phyloP scores from a whole-genome alignment of 306 rosid genomes.

The Lithocarpus polystachyus region DNA sequence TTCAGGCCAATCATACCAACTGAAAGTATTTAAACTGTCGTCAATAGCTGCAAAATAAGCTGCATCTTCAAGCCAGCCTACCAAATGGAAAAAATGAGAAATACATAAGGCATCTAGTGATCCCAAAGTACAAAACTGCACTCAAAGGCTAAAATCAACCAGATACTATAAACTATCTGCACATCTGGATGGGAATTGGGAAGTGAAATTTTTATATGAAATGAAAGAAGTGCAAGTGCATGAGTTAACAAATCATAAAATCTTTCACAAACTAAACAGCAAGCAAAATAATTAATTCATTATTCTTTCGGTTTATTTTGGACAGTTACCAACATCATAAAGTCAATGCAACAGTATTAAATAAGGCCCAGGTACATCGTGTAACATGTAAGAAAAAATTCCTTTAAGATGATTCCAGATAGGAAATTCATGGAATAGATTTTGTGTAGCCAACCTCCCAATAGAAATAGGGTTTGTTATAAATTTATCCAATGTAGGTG shows the following conservation, averaged over 20 bases:
- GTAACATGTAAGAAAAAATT: background rate
- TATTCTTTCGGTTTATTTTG: background rate
- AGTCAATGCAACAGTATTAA: background rate
- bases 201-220: background rate
- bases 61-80: conserved; percentile 98
- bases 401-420: background rate
- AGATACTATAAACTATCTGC: background rate
- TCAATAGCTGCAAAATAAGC: conserved; percentile 98
- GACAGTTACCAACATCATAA: background rate
- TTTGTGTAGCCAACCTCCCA: background rate
- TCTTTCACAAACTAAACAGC: background rate
- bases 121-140: conserved; percentile 2
- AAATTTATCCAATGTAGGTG: background rate
- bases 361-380: background rate
- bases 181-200: background rate
- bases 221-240: conserved; percentile 6
- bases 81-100: conserved; percentile 28
- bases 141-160: background rate
- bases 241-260: background rate
- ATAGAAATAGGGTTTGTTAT: background rate
- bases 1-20: conserved; percentile 95
- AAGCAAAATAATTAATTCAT: background rate
- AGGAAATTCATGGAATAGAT: background rate
- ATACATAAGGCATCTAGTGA: conserved; percentile 14
- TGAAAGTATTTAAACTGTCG: conserved; percentile 52